phyloP scores from a whole-genome alignment of 2,329 filamentous ascomycete species.

The Pyrenophora tritici-repentis region DNA sequence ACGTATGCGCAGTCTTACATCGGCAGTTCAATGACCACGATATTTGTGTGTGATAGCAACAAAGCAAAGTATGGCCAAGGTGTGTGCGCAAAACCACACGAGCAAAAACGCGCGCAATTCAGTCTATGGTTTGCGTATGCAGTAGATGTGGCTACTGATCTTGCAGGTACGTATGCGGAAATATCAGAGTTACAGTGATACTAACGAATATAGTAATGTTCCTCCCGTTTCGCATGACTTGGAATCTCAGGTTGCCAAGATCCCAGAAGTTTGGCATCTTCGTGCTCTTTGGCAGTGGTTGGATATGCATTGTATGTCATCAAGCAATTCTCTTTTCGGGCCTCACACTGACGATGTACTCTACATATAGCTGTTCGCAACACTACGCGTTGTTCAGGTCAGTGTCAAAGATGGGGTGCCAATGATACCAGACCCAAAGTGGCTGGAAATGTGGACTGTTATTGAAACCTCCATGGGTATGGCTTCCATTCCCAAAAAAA shows the following conservation, averaged over 20 bases:
- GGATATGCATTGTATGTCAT: not conserved
- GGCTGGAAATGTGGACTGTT: not conserved
- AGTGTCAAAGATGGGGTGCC: not conserved
- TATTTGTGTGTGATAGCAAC: slow-evolving; percentile 45
- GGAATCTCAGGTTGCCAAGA: slow-evolving; percentile 42
- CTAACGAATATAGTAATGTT: slow-evolving; percentile 38
- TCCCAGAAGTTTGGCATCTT: slow-evolving; percentile 42
- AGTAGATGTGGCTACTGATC: slow-evolving; percentile 43
- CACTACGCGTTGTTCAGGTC: not conserved
- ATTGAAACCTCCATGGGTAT: not conserved
- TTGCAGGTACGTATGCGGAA: slow-evolving; percentile 30
- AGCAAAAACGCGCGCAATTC: slow-evolving; percentile 17
- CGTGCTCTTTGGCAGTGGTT: slow-evolving; percentile 24
- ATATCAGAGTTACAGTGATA: not conserved
- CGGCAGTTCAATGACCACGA: slow-evolving; percentile 42
- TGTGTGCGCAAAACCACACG: slow-evolving; percentile 27
- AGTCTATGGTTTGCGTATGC: slow-evolving; percentile 44
- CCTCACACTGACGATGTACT: not conserved
- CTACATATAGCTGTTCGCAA: not conserved
- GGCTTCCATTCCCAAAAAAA: too few relatives aligned
- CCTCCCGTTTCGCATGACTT: slow-evolving; percentile 44
- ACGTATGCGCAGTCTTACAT: slow-evolving; percentile 36
- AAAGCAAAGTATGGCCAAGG: slow-evolving; percentile 44
- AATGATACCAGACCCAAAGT: not conserved
- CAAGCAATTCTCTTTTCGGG: not conserved